phyloP scores from a whole-genome alignment of 2,329 filamentous ascomycete species.

The Fusarium sambucinum region DNA sequence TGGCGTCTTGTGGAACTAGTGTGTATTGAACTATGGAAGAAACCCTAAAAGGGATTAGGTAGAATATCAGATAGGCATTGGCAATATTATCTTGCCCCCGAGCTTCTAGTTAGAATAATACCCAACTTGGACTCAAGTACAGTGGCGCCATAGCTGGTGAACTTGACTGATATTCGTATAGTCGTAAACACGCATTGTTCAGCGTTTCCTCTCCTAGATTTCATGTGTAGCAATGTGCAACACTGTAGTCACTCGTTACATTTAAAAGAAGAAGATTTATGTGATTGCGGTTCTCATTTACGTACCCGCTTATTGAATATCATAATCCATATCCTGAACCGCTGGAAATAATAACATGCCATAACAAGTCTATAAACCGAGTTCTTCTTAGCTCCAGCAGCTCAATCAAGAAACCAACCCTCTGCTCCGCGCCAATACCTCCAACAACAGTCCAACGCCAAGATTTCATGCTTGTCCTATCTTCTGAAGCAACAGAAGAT shows the following conservation, averaged over 20 bases:
- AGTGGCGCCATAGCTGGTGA: neutral
- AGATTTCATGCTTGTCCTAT: conserved; percentile 31
- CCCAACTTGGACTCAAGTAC: neutral
- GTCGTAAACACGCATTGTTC: neutral
- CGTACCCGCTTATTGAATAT: conserved; percentile 36
- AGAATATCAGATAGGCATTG: conserved; percentile 39
- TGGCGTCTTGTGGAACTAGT: conserved; percentile 23
- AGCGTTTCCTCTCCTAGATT: neutral
- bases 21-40: conserved; percentile 23
- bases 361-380: conserved; percentile 45
- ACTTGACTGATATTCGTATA: neutral
- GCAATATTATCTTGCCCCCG: conserved; percentile 19
- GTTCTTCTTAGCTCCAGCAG: conserved; percentile 29
- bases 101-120: conserved; percentile 24
- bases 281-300: conserved; percentile 24
- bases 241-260: conserved; percentile 8
- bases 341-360: conserved; percentile 35
- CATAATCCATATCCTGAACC: conserved; percentile 38
- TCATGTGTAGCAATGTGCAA: neutral
- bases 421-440: conserved; percentile 42
- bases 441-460: conserved; percentile 37
- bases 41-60: conserved; percentile 8
- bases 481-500: conserved; percentile 24
- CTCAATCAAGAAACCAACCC: conserved; percentile 25
- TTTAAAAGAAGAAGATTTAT: conserved; percentile 7